A percentile compares a stretch with the other conserved stretches of the same genome.
phyloP scores from a whole-genome alignment of 768 basidiomycete species.

The Suillus subaureus region DNA sequence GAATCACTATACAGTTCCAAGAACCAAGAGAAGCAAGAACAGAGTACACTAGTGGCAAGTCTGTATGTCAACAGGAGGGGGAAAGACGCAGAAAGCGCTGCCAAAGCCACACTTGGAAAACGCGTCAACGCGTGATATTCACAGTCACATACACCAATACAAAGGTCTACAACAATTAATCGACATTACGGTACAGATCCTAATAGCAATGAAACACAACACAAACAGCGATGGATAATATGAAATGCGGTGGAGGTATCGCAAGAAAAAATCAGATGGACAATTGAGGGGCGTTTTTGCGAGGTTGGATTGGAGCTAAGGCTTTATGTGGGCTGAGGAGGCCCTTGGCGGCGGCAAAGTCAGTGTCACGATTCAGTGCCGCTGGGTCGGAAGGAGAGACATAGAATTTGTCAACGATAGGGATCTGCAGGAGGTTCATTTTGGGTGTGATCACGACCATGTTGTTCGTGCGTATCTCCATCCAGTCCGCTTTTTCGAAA shows the following conservation, averaged over 20 bases:
- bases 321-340: slow-evolving; percentile 63
- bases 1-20: too few relatives aligned
- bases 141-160: background rate
- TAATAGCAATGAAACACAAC: slow-evolving; percentile 3
- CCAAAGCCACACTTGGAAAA: background rate
- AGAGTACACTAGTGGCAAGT: too few relatives aligned
- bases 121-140: background rate
- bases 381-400: slow-evolving; percentile 85
- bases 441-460: slow-evolving; percentile 95
- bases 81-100: background rate
- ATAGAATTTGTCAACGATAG: slow-evolving; percentile 91
- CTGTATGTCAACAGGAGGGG: too few relatives aligned
- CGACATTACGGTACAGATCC: background rate
- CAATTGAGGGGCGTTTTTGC: slow-evolving; percentile 23
- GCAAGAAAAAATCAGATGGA: slow-evolving; percentile 17
- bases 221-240: background rate
- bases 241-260: background rate
- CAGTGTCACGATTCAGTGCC: slow-evolving; percentile 65
- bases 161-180: background rate
- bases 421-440: slow-evolving; percentile 93
- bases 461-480: slow-evolving; percentile 97
- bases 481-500: slow-evolving; percentile 99
- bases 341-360: slow-evolving; percentile 90
- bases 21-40: too few relatives aligned
- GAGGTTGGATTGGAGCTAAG: slow-evolving; percentile 23